A percentile compares a stretch with the other conserved stretches of the same genome.
phyloP scores from a whole-genome alignment of 306 rosid genomes.

The Myrica gale region DNA sequence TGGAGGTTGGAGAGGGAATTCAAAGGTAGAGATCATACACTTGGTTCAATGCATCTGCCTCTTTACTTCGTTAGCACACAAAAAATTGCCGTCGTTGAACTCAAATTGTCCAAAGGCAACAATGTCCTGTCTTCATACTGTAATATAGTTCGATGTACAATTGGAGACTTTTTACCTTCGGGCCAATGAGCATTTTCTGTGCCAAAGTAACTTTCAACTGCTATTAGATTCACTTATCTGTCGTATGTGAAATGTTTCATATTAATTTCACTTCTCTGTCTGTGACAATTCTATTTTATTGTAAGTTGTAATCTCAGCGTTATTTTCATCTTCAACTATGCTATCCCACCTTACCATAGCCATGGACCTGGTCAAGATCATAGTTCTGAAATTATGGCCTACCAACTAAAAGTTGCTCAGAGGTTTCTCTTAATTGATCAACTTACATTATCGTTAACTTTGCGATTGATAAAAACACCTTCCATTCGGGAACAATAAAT shows the following conservation, averaged over 20 bases:
- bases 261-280: neutral
- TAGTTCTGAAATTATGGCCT: neutral
- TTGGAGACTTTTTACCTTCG: neutral
- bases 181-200: neutral
- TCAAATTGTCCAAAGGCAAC: neutral
- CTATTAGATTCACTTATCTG: neutral
- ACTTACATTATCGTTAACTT: neutral
- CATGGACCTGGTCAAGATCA: neutral
- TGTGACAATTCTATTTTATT: neutral
- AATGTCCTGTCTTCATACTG: neutral
- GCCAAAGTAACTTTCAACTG: neutral
- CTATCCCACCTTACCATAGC: neutral
- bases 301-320: neutral
- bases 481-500: neutral
- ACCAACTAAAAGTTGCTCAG: neutral
- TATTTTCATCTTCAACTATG: neutral
- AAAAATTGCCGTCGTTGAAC: neutral
- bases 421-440: neutral
- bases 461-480: neutral
- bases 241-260: neutral
- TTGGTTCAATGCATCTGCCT: neutral
- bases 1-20: conserved; percentile 94
- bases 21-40: conserved; percentile 50
- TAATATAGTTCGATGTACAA: neutral
- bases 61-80: conserved; percentile 12